Base-by-base conservation (phyloP, 78 protist species). In the Speleostelium caveatum region DNA sequence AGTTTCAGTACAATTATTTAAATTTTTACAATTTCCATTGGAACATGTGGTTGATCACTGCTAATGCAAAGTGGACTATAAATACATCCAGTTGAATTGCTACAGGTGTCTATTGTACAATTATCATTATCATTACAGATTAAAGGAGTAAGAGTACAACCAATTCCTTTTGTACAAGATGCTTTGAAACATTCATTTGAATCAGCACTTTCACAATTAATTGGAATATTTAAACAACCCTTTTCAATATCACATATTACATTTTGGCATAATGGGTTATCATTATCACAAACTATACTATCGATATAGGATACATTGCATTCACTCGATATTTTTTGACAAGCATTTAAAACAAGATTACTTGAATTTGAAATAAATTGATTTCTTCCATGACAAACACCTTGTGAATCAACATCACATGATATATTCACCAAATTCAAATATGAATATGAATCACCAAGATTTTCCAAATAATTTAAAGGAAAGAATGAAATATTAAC, bases 81-180 rank as follows among this genome's bases (percentile, higher is more conserved):
- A n/a, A n/a, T n/a, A n/a, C n/a, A n/a, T 58, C 63, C 26, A 58
- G 33, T 58, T 58, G 63, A 58, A 58, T 58, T 58, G 26, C 26
- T 24, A 58, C 63, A 58, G 63, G 33, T 24, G 26, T 58, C 63
- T 0, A 58, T 24, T 24, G 63, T 58, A 1, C 63, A 58, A 10
- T 58, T 58, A n/a, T n/a, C n/a, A n/a, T n/a, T n/a, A n/a, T n/a
- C n/a, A n/a, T n/a, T n/a, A n/a, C n/a, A n/a, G n/a, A n/a, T n/a
- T n/a, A n/a, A n/a, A n/a, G n/a, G n/a, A n/a, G n/a, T n/a, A n/a
- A n/a, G n/a, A n/a, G n/a, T n/a, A n/a, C n/a, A n/a, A n/a, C n/a
- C n/a, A n/a, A n/a, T n/a, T n/a, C n/a, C n/a, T n/a, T n/a, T n/a
- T 58, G 22, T 58, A 24, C 63, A 58, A 24, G 63, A 3, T 10